Conservation (phyloP, 768 basidiomycete genomes). For the Pleurotus cornucopiae region DNA sequence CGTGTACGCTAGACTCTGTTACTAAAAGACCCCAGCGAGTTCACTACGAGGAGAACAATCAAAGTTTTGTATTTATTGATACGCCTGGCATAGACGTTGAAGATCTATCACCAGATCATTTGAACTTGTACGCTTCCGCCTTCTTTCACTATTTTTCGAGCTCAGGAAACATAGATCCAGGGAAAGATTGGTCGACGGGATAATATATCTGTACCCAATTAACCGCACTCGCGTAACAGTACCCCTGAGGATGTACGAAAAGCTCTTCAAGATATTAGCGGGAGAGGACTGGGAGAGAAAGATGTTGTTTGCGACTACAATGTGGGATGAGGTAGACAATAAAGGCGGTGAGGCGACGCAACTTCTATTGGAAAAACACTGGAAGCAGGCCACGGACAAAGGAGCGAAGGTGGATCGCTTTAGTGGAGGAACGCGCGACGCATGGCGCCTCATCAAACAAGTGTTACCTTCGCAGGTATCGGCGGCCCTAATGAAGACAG, state of each 20-base stretch:
- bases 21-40: background rate
- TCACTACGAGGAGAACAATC: slow-evolving; percentile 8
- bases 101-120: background rate
- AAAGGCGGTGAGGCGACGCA: slow-evolving; percentile 35
- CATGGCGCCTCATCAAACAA: no score
- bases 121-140: background rate
- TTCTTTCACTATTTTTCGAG: no score
- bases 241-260: slow-evolving; percentile 20
- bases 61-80: slow-evolving; percentile 33
- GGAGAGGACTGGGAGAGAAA: slow-evolving; percentile 24
- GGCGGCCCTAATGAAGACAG: no score
- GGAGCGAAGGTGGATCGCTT: slow-evolving; percentile 36
- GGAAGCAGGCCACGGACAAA: slow-evolving; percentile 36
- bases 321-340: slow-evolving; percentile 33
- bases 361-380: slow-evolving; percentile 33
- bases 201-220: slow-evolving; percentile 21
- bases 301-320: slow-evolving; percentile 31
- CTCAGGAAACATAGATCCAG: slow-evolving; percentile 4
- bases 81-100: slow-evolving; percentile 27
- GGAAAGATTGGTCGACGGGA: slow-evolving; percentile 17
- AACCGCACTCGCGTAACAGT: slow-evolving; percentile 23
- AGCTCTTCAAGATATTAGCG: slow-evolving; percentile 29
- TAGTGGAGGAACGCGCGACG: background rate
- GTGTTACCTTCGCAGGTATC: no score
- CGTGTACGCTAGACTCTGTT: background rate